Evolutionary conservation across 78 protist genomes (phyloP), one percentile per base, ranked within the genome.

Genomic region (Speleostelium caveatum): DNA sequence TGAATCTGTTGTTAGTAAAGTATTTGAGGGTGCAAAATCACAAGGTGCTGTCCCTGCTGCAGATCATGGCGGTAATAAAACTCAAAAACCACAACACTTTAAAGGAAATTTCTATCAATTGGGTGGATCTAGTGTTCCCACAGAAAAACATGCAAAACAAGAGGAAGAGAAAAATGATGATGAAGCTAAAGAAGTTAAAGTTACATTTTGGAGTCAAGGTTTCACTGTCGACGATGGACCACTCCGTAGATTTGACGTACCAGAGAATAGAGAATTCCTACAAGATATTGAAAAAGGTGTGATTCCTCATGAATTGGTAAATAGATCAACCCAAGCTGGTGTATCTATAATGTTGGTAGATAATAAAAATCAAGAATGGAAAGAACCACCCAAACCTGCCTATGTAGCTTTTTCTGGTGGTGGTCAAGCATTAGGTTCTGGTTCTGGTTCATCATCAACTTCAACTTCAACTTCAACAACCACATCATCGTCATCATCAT

Each of bases 201-300:
- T 94, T 53, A 94, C 96, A 4, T 94, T 94, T 38, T 94, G 94
- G 94, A 32, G 4, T 6, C 66, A 94, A 55, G 96, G 96, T n/a
- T 94, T 94, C 92, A 93, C 90, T 14, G 75, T 93, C 8, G 94
- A 94, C 73, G 95, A 94, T 53, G 95, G 96, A 24, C 95, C 93
- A 61, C 86, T 94, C 10, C 93, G 95, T 30, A 7, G 36, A 2
- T 45, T 35, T 26, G 91, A 85, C 3, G 85, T 75, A 21, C 95
- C 95, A 21, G 72, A 30, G 28, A 94, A 93, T 79, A 53, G 66
- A 16, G 85, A 76, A 55, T 93, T 94, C 65, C 53, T 94, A 1
- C 26, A 53, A 1, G 89, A 69, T 38, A 73, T 94, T 55, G 66
- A 94, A 42, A 51, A 68, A 10, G 92, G 95, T 33, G 51, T 73